Evolutionary conservation across 2,329 filamentous ascomycete species (phyloP), one percentile per base, ranked within the genome.

Genomic region (Bipolaris gigantea): DNA sequence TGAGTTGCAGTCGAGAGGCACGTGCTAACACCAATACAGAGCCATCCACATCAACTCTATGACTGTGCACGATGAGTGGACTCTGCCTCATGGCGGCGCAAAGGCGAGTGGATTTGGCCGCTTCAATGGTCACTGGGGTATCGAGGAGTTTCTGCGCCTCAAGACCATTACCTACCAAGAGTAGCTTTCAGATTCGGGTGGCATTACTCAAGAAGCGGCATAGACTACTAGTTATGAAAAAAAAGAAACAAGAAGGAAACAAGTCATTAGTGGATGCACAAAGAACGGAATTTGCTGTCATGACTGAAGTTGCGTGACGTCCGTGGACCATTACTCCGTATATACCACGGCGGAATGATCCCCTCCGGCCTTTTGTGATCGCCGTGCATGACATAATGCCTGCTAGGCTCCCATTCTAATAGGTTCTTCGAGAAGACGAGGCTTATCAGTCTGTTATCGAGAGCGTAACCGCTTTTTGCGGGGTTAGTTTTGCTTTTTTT

Each of bases 41-140:
- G 80, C 80, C 4, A 72, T 81, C 3, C 80, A 82, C 59, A 80
- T 82, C 65, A 82, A 81, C 59, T 68, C 71, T 7, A 81, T 80
- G 79, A 79, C 71, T 16, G 74, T 81, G 9, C 80, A 81, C 57
- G 80, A 82, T 49, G 80, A 82, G 61, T 64, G 72, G 8, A 65
- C 62, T 5, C 63, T 81, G 38, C 79, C 80, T 8, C 79, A 81
- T 60, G 80, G 80, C 13, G 80, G 80, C 16, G 73, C 73, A 1
- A 81, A 81, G 69, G 74, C 73, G 57, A 79, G 76, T 53, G 80
- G 80, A 0, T 82, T 75, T 66, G 79, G 79, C 4, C 61, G 78
- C 2, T 80, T 80, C 64, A 79, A 79, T 55, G 75, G 66, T 1
- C 65, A 70, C 11, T 75, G 73, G 71, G 78, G 79, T 2, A 58